Base-by-base conservation (phyloP, 805 yeast genomes). In the Metschnikowia peoriensis region DNA sequence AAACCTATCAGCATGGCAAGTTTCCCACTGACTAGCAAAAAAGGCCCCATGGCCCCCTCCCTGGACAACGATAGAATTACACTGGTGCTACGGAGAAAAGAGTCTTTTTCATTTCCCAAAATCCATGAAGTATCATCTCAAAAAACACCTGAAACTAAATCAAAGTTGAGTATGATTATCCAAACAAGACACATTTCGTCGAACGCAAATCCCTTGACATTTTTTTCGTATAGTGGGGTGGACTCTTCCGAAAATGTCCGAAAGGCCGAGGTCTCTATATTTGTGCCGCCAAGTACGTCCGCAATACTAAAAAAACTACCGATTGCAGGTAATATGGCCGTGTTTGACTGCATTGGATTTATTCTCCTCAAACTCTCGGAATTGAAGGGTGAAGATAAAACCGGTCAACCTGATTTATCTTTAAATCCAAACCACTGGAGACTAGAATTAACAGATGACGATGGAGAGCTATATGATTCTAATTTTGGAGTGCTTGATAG, bases 401-500 rank as follows among this genome's bases (percentile, higher is more conserved):
- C 8, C 8, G 29, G 32, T 6, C 38, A 37, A 14, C n/a, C 12
- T 8, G 45, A 37, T 6, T 32, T 42, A 10, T 44, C 46, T 11
- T 61, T 67, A 47, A 81, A 86, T 54, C 88, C 92, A 0, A 86
- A 87, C 61, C 67, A 69, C 53, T 90, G 96, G 94, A 77, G 85
- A 49, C 63, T 93, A 35, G 88, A 88, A 52, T 75, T 93, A 22
- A 91, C 88, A 0, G 99, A 94, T 66, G 98, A 93, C 47, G 97
- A 92, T 65, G 93, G 93, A 7, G 97, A 96, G 47, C 85, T 88
- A 38, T 91, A 89, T 49, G 99, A 96, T 59, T 89, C 90, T 48
- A 51, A 52, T 22, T 92, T 94, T 72, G 98, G 98, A 1, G 82
- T 92, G 1, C 72, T 94, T 50, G 93, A 87, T 43, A 73, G 97